Base-by-base conservation (phyloP, 2,329 filamentous ascomycete species). In the Colletotrichum ledebouriae region DNA sequence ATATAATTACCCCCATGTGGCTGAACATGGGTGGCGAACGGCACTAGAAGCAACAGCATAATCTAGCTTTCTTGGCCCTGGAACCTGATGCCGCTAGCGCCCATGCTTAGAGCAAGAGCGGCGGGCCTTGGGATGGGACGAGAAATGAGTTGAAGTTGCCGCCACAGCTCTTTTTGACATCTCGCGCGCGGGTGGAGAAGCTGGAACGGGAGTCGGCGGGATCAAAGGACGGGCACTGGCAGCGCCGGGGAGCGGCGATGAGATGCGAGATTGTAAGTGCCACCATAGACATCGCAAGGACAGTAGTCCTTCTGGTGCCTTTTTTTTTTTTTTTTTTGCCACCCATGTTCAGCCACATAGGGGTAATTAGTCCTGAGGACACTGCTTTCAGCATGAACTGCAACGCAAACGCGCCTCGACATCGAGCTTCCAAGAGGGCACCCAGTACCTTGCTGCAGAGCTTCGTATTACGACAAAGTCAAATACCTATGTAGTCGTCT, bases 11-110 rank as follows among this genome's bases (percentile, higher is more conserved):
- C 17, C 17, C 17, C 17, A 17, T 17, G 17, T 17, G 17, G 17
- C 17, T 17, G 17, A 17, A 17, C 17, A 2, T 17, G 17, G 17
- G 17, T 17, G 17, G 17, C 17, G 17, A 17, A 17, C 17, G 17
- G 17, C 17, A 17, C 17, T 17, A 17, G 17, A 17, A 17, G 17
- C 17, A 17, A 17, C 17, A 59, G 22, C 55, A 59, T 33, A 44
- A 69, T 62, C 63, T 69, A 69, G 50, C 49, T 66, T 62, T 69
- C 66, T 69, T 69, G 63, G 66, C 63, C 46, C 39, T 50, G 46
- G 49, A 39, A 61, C 52, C 63, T 67, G 63, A 61, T 69, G 66
- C 66, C 56, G 56, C 56, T 68, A 68, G 55, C 47, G 47, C 53
- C 53, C 60, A 56, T 68, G 65, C 65, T 68, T 68, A 17, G 17